Evolutionary conservation across 305 asterid species (phyloP), one percentile per base, ranked within the genome.

Genomic region (Nicotiana rustica): DNA sequence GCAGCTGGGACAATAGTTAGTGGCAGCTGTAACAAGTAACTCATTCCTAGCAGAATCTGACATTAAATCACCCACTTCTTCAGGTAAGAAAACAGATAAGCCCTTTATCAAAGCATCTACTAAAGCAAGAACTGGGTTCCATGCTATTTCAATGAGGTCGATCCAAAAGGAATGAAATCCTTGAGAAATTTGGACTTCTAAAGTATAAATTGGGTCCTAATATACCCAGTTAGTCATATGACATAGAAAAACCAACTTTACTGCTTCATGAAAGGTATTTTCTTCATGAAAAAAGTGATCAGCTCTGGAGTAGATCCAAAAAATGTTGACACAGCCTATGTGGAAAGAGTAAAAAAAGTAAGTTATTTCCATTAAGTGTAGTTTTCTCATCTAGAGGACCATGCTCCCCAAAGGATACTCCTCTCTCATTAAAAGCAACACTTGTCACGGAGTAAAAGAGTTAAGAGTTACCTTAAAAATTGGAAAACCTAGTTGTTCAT

Each of bases 351-450:
- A 17, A 41, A 41, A 71, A 44, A 5, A 44, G 36, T 44, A 71
- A 18, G 60, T 44, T 44, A 47, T 44, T 71, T 71, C 61, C 61
- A 19, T 5, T 19, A 19, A 38, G 17, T 69, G 35, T 41, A 69
- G 57, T 41, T 38, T 69, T 69, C 77, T 38, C 77, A 69, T 41
- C 77, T 69, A 38, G 77, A 69, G 57, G 29, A 69, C 77, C 77
- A 69, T 69, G 59, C 17, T 69, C 59, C 49, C 57, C 59, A 69
- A 12, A 68, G 77, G 77, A 38, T 69, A 10, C 57, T 69, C 57
- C 60, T 44, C 78, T 44, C 61, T n/a, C 33, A 69, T 18, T 69
- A 38, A 38, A 38, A 69, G 57, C 57, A 69, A 38, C 77, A 38
- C 35, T 18, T 31, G 3, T 4, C 19, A 4, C 57, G 2, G 5